These are phyloP conservation scores for Leccinellum albellum DNA, from an alignment of 768 basidiomycete genomes.

Conservation along the genomic window DNA sequence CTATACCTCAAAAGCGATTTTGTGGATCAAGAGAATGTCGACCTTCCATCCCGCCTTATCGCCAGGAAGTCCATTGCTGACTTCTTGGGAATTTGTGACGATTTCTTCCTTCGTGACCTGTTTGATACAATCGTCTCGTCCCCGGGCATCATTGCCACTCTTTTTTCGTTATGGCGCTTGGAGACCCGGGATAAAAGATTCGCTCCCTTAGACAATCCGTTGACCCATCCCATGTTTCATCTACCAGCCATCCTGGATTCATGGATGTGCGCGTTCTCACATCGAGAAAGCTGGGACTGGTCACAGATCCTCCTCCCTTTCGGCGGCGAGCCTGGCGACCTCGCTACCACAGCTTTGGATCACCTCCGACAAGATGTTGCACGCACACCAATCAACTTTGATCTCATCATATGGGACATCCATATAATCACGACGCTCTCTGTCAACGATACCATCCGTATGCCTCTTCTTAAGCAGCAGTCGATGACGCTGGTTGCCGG, in stretches of 20 bases:
- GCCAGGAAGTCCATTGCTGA: conserved; percentile 17
- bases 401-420: conserved; percentile 29
- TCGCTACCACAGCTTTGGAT: conserved; percentile 23
- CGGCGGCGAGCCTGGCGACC: conserved; percentile 9
- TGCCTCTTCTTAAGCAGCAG: conserved; percentile 19
- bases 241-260: conserved; percentile 20
- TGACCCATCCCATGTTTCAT: conserved; percentile 1
- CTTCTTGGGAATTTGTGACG: conserved; percentile 21
- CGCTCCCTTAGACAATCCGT: conserved; percentile 3
- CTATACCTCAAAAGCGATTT: conserved; percentile 23
- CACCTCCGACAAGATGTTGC: conserved; percentile 25
- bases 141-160: conserved; percentile 14
- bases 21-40: conserved; percentile 18
- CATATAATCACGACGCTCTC: conserved; percentile 28
- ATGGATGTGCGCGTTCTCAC: conserved; percentile 27
- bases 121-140: conserved; percentile 17
- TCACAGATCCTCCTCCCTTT: conserved; percentile 25
- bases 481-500: conserved; percentile 18
- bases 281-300: conserved; percentile 26
- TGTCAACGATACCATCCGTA: conserved; percentile 22
- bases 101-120: conserved; percentile 12
- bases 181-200: conserved; percentile 22
- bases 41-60: conserved; percentile 19
- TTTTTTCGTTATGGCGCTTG: conserved; percentile 29
- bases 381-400: conserved; percentile 20